Evolutionary conservation across 1,139 yeast species (phyloP).

Genomic region (Hansenula anomala): DNA sequence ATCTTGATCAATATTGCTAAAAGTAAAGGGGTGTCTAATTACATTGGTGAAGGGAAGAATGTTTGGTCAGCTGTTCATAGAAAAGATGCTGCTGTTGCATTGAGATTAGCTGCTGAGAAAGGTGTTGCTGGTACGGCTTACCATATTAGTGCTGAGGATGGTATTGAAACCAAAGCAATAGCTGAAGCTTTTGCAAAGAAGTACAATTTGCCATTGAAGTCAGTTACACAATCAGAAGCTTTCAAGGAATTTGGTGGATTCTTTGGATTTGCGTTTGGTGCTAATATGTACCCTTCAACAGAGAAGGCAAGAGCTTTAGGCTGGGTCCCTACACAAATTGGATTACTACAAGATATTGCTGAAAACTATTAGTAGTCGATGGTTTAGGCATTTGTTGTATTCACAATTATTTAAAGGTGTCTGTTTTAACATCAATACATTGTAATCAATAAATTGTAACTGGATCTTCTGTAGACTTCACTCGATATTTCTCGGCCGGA

Average conservation of each 20-base stretch:
- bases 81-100: slow-evolving; percentile 15
- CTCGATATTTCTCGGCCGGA: too few species aligned
- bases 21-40: slow-evolving; percentile 16
- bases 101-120: slow-evolving; percentile 23
- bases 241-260: slow-evolving; percentile 12
- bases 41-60: slow-evolving; percentile 25
- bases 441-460: too few species aligned
- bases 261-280: slow-evolving; percentile 3
- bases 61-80: slow-evolving; percentile 29
- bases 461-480: too few species aligned
- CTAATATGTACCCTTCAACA: slow-evolving; percentile 11
- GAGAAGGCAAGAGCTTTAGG: slow-evolving; percentile 17
- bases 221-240: slow-evolving; percentile 9
- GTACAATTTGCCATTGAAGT: slow-evolving; percentile 11
- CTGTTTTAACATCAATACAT: too few species aligned
- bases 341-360: slow-evolving; percentile 23
- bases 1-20: slow-evolving; percentile 13
- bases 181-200: slow-evolving; percentile 23
- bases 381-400: too few species aligned
- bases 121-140: slow-evolving; percentile 23
- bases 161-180: slow-evolving; percentile 21
- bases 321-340: slow-evolving; percentile 22
- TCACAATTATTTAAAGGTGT: too few species aligned
- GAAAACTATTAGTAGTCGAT: neutral
- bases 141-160: slow-evolving; percentile 24